A percentile compares a stretch with the other conserved stretches of the same genome.
phyloP scores from a whole-genome alignment of 2,329 filamentous ascomycete species.

The Fusarium stilboides region DNA sequence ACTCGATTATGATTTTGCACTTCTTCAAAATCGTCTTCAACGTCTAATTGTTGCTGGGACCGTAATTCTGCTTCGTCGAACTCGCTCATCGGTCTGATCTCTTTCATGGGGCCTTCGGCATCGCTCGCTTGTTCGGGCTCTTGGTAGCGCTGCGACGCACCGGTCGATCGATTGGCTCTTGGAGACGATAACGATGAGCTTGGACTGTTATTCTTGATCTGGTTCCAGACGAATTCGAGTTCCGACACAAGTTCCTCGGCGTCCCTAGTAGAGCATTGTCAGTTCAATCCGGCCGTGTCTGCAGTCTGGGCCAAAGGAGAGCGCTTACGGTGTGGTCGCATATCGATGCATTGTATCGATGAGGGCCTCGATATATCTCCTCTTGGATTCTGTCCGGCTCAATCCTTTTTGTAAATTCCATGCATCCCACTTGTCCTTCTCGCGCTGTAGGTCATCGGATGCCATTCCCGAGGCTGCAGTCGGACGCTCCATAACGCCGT shows the following conservation, averaged over 20 bases:
- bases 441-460: constrained; percentile 69
- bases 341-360: constrained; percentile 98
- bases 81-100: constrained; percentile 89
- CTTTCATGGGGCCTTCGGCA: constrained; percentile 72
- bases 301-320: constrained; percentile 2
- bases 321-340: constrained; percentile 82
- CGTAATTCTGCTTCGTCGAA: constrained; percentile 77
- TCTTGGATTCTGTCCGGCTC: constrained; percentile 92
- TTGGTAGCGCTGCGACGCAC: constrained; percentile 60
- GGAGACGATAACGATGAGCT: constrained; percentile 73
- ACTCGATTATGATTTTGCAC: constrained; percentile 50
- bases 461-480: constrained; percentile 63
- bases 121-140: constrained; percentile 64
- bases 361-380: constrained; percentile 91
- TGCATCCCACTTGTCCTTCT: constrained; percentile 87
- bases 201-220: constrained; percentile 89
- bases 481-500: constrained; percentile 92
- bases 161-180: constrained; percentile 58
- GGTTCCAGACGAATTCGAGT: constrained; percentile 99
- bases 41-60: constrained; percentile 64
- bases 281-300: constrained; percentile 31
- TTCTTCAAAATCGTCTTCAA: constrained; percentile 62
- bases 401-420: constrained; percentile 92
- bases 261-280: constrained; percentile 66
- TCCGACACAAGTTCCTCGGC: constrained; percentile 90